A percentile compares a stretch with the other conserved stretches of the same genome.
Evolutionary conservation across 116 monocot species (phyloP).

Genomic region (Zostera marina): DNA sequence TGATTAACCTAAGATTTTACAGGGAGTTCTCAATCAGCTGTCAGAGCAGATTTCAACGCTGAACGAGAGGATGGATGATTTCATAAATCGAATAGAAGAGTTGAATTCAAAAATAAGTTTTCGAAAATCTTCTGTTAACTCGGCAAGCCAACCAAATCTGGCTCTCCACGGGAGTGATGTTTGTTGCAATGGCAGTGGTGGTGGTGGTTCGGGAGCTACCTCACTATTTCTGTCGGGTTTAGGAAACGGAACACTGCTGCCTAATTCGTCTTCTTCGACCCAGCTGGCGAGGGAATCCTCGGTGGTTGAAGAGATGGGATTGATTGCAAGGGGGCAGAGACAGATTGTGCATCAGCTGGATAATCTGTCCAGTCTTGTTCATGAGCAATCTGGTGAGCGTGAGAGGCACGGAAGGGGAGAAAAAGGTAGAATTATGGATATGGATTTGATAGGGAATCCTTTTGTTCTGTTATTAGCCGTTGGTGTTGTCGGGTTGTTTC

Average conservation of each 20-base stretch:
- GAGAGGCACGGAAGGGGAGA: constrained; percentile 12
- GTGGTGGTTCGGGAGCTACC: constrained; percentile 67
- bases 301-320: constrained; percentile 74
- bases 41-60: constrained; percentile 93
- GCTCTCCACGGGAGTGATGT: constrained; percentile 16
- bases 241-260: constrained; percentile 73
- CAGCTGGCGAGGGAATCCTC: constrained; percentile 67
- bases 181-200: neutral
- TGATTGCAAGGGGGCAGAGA: constrained; percentile 53
- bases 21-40: constrained; percentile 65
- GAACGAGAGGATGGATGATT: constrained; percentile 93
- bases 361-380: constrained; percentile 63
- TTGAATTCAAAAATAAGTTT: constrained; percentile 51
- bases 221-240: constrained; percentile 66
- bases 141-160: constrained; percentile 70
- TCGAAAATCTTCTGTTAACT: constrained; percentile 39
- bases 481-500: constrained; percentile 10
- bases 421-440: constrained; percentile 6
- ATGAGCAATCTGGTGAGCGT: constrained; percentile 30
- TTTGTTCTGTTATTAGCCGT: constrained; percentile 2
- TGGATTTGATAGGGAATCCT: constrained; percentile 7
- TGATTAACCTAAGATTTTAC: neutral
- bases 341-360: constrained; percentile 88
- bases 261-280: constrained; percentile 62
- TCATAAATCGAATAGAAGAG: constrained; percentile 75